Evolutionary conservation across 2,329 filamentous ascomycete genomes (phyloP).

Genomic region (Talaromyces sp.): DNA sequence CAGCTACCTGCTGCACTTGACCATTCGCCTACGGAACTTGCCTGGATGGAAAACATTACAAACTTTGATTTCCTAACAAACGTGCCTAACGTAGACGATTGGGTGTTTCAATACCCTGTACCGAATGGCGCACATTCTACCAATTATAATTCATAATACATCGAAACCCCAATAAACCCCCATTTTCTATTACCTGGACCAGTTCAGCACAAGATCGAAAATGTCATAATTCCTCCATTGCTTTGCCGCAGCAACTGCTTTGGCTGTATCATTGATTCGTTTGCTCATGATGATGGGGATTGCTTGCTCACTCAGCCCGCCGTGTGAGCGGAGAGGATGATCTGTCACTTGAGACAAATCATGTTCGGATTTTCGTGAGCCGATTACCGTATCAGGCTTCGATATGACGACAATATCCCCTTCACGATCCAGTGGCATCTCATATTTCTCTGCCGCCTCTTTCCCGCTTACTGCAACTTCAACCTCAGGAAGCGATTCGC

Average conservation of each 20-base stretch:
- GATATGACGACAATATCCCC: constrained; percentile 43
- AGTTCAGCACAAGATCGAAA: constrained; percentile 40
- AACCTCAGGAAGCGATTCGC: constrained; percentile 31
- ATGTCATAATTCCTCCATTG: constrained; percentile 41
- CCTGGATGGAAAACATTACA: constrained; percentile 27
- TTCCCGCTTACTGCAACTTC: constrained; percentile 30
- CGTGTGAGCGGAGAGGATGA: constrained; percentile 41
- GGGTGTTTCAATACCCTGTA: constrained; percentile 23
- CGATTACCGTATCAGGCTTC: constrained; percentile 37
- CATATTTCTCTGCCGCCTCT: constrained; percentile 34
- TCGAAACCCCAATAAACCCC: not conserved
- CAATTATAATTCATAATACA: constrained; percentile 5
- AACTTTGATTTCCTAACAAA: constrained; percentile 32
- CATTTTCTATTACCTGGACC: not conserved
- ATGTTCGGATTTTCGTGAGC: constrained; percentile 34
- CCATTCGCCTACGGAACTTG: constrained; percentile 29
- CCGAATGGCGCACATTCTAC: not conserved
- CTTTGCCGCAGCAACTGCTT: constrained; percentile 15
- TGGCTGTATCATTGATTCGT: constrained; percentile 18
- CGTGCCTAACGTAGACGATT: constrained; percentile 23
- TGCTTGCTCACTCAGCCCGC: constrained; percentile 40
- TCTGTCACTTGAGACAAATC: constrained; percentile 33
- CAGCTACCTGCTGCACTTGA: constrained; percentile 26
- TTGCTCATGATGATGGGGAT: constrained; percentile 38
- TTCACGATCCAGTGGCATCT: constrained; percentile 42